phyloP scores from a whole-genome alignment of 2,329 filamentous ascomycete species.

The Xylogone sp. region DNA sequence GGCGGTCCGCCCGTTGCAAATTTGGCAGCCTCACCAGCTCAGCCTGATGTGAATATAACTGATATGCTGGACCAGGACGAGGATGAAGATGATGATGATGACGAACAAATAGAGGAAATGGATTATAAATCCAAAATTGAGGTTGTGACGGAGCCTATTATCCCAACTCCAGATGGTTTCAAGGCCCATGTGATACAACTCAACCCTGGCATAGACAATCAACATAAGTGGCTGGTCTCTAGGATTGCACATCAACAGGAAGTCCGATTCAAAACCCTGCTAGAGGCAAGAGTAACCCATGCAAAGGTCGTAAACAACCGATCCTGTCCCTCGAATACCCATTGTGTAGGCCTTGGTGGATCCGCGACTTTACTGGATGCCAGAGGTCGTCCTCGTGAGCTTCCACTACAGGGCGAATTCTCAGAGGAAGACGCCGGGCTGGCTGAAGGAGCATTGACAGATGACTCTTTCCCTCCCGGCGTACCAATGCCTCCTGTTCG shows the following conservation, averaged over 20 bases:
- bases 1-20: conserved; percentile 56
- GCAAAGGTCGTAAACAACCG: conserved; percentile 50
- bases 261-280: conserved; percentile 72
- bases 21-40: conserved; percentile 32
- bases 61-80: conserved; percentile 27
- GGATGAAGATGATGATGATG: conserved; percentile 56
- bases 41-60: not conserved
- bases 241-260: conserved; percentile 80
- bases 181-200: conserved; percentile 67
- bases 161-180: conserved; percentile 74
- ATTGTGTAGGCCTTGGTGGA: conserved; percentile 68
- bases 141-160: conserved; percentile 61
- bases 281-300: conserved; percentile 69
- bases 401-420: conserved; percentile 46
- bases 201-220: conserved; percentile 66
- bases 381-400: conserved; percentile 53
- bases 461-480: conserved; percentile 73
- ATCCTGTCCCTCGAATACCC: conserved; percentile 56
- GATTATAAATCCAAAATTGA: conserved; percentile 59
- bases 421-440: conserved; percentile 65
- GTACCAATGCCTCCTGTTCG: conserved; percentile 78
- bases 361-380: conserved; percentile 57
- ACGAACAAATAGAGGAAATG: conserved; percentile 58
- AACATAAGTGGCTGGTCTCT: conserved; percentile 63
- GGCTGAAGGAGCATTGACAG: conserved; percentile 64